These are phyloP conservation scores for Hypericum perforatum DNA, from an alignment of 345 rosid species.

Conservation along the genomic window DNA sequence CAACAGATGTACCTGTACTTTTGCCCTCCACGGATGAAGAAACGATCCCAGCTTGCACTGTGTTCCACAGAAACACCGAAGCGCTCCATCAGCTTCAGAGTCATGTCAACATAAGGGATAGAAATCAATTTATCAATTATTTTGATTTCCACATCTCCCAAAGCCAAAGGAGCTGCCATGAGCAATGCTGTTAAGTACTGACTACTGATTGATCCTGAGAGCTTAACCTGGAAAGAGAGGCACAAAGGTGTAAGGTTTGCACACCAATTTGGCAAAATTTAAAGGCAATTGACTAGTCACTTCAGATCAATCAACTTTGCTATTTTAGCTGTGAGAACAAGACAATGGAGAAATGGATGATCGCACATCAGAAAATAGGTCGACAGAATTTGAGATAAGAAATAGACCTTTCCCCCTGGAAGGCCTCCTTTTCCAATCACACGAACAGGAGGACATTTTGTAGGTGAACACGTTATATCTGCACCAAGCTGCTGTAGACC, in stretches of 20 bases:
- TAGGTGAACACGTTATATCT: conserved; percentile 57
- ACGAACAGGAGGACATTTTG: conserved; percentile 83
- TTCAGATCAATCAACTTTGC: conserved; percentile 2
- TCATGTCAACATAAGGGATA: conserved; percentile 96
- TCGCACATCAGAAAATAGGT: no score
- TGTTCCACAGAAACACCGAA: conserved; percentile 70
- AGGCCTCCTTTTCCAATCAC: conserved; percentile 80
- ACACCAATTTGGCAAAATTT: no score
- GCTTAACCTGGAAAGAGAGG: conserved; percentile 62
- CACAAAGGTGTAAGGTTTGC: background rate
- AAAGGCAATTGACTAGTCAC: background rate
- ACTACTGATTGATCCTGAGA: conserved; percentile 89
- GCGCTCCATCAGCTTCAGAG: conserved; percentile 87
- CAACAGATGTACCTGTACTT: conserved; percentile 62
- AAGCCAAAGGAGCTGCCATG: conserved; percentile 95
- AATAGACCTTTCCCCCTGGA: conserved; percentile 81
- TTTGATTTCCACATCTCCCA: conserved; percentile 83
- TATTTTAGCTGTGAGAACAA: no score
- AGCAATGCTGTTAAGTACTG: conserved; percentile 95
- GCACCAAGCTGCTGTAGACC: conserved; percentile 97
- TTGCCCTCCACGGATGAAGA: conserved; percentile 73
- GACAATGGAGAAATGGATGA: no score
- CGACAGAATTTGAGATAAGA: no score
- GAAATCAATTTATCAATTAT: conserved; percentile 81
- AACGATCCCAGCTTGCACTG: conserved; percentile 76